phyloP scores from a whole-genome alignment of 129 eudicot genomes.

The Helichrysum umbraculigerum region DNA sequence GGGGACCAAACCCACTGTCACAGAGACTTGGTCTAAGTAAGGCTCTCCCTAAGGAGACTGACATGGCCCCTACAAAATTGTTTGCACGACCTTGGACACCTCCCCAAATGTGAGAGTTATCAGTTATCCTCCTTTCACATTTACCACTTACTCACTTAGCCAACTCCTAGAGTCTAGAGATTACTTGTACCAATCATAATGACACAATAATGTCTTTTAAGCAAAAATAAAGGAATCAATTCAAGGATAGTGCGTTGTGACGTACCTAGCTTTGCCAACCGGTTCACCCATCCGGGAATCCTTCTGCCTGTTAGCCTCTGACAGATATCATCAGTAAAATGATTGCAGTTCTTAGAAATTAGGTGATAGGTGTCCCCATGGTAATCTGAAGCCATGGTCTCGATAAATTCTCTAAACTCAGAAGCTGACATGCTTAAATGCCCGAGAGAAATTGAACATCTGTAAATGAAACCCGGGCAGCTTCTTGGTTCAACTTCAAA shows the following conservation, averaged over 20 bases:
- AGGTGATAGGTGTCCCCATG: slow-evolving; percentile 88
- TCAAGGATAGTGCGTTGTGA: background rate
- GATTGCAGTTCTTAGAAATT: slow-evolving; percentile 81
- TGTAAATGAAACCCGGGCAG: slow-evolving; percentile 80
- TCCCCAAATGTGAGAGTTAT: no score
- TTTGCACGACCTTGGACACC: no score
- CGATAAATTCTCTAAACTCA: slow-evolving; percentile 62
- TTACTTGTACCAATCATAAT: no score
- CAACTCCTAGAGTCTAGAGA: no score
- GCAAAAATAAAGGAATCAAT: background rate
- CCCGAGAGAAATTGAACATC: slow-evolving; percentile 71
- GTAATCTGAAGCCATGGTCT: slow-evolving; percentile 71
- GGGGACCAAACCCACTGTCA: no score
- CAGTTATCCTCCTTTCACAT: no score
- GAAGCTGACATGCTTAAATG: slow-evolving; percentile 49
- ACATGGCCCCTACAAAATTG: no score
- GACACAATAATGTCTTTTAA: background rate
- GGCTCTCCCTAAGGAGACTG: no score
- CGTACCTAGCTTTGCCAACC: slow-evolving; percentile 72
- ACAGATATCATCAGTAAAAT: slow-evolving; percentile 74
- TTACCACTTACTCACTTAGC: no score
- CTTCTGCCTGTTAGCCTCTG: slow-evolving; percentile 55
- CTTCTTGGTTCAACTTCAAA: slow-evolving; percentile 85
- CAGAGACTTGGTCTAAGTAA: no score
- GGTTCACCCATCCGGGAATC: slow-evolving; percentile 88